Base-by-base conservation (phyloP, 208 protist species). In the Crithidia thermophila region DNA sequence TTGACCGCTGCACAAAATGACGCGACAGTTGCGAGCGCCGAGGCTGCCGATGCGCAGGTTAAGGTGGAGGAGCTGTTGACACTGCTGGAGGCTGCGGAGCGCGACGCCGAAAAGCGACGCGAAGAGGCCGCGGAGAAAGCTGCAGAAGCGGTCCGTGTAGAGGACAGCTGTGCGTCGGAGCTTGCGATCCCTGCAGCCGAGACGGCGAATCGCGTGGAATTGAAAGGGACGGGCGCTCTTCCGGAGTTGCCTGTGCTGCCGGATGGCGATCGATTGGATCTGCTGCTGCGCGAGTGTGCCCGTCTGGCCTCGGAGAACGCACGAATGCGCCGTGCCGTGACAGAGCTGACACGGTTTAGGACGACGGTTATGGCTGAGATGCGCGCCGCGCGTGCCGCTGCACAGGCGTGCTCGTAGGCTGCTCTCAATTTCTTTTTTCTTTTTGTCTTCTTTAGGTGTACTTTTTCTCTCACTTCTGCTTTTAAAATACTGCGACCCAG, bases 331-430 rank as follows among this genome's bases (percentile, higher is more conserved):
- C 31, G 39, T 37, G 68, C 20, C 21, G 20, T 79, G 16, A 25
- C n/a, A 4, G 39, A 67, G 51, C 62, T 69, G 64, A 40, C 18
- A 55, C 69, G 5, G 52, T 85, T 47, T 61, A 76, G 57, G n/a
- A 53, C 10, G 74, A 59, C 34, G 45, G 72, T 72, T 25, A 67
- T 68, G 63, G 47, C 31, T 9, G 65, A 64, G 49, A 39, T 78
- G 10, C 63, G 53, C 6, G 14, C 55, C n/a, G 36, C 27, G 7
- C 6, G 16, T 6, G 28, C 13, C n/a, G 25, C 18, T 18, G 28
- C 16, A 10, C 27, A 37, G 27, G 40, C 27, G 42, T 34, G 11
- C 23, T 53, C 23, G 20, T 53, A 11, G 8, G 43, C 10, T 59
- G 6, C 37, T 40, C 10, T 57, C 27, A 39, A 16, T 42, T 60